A percentile compares a stretch with the other conserved stretches of the same genome.
Conservation (phyloP, 495 filamentous ascomycete genomes). For the Xylaria venustula region DNA sequence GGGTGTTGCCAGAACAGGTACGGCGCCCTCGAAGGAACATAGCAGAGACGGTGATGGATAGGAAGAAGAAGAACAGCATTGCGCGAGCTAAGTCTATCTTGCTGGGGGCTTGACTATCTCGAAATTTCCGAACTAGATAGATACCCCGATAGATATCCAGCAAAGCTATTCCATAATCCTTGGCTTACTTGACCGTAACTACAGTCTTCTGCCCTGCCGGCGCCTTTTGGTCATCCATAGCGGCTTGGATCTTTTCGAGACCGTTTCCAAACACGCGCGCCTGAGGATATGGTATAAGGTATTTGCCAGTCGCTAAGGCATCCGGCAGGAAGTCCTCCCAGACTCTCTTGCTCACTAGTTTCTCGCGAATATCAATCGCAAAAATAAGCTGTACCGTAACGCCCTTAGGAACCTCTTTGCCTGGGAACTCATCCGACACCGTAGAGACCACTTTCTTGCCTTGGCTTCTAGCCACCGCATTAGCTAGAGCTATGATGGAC, state of each 20-base stretch:
- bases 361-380: background rate
- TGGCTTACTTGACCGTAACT: conserved; percentile 19
- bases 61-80: background rate
- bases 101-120: too few relatives aligned
- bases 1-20: too few relatives aligned
- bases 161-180: too few relatives aligned
- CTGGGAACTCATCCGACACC: conserved; percentile 3
- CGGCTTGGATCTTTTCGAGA: conserved; percentile 6
- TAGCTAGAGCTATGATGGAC: conserved; percentile 5
- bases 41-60: background rate
- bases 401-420: background rate
- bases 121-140: too few relatives aligned
- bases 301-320: conserved; percentile 9
- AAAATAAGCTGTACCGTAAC: background rate
- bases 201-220: conserved; percentile 41
- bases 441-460: conserved; percentile 5
- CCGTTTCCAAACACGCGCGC: conserved; percentile 15
- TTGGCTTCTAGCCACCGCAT: conserved; percentile 1
- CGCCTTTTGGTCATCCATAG: conserved; percentile 25
- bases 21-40: too few relatives aligned
- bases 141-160: too few relatives aligned
- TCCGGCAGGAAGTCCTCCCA: conserved; percentile 18
- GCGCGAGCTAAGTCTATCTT: too few relatives aligned
- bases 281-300: conserved; percentile 2
- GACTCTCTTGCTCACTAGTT: background rate